These are phyloP conservation scores for Allomyces macrogynus DNA, from an alignment of 192 early-diverging fungal genomes.

Conservation along the genomic window DNA sequence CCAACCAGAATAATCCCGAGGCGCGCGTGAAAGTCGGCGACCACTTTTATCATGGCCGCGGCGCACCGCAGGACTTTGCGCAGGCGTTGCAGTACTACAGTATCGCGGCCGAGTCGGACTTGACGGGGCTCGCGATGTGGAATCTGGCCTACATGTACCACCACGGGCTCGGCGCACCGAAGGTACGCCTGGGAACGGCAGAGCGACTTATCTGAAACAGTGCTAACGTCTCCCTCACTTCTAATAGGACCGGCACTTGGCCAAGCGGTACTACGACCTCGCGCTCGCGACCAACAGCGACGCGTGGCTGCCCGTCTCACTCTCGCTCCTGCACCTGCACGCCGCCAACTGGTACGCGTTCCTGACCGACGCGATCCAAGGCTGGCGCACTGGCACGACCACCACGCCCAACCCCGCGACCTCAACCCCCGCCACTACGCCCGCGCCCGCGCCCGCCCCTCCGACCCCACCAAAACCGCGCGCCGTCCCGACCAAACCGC, in stretches of 20 bases:
- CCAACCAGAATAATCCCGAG: constrained; percentile 77
- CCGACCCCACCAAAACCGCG: too few relatives aligned
- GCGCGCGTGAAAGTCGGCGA: constrained; percentile 84
- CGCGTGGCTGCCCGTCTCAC: constrained; percentile 51
- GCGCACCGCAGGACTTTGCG: constrained; percentile 37
- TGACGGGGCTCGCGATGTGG: constrained; percentile 76
- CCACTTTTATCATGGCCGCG: constrained; percentile 72
- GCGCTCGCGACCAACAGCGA: constrained; percentile 57
- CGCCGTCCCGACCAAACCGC: too few relatives aligned
- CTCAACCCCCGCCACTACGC: too few relatives aligned
- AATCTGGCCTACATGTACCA: constrained; percentile 95
- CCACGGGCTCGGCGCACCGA: constrained; percentile 65
- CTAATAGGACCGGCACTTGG: constrained; percentile 63
- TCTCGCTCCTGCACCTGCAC: constrained; percentile 51
- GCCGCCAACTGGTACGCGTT: constrained; percentile 30
- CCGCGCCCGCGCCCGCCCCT: too few relatives aligned
- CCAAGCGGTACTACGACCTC: constrained; percentile 80
- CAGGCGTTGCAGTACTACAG: constrained; percentile 66
- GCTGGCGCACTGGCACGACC: too few relatives aligned
- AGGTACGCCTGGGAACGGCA: too few relatives aligned
- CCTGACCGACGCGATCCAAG: not conserved
- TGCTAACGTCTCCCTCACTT: too few relatives aligned
- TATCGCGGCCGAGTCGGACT: constrained; percentile 54
- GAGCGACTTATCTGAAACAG: too few relatives aligned
- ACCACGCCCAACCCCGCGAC: too few relatives aligned